These are phyloP conservation scores for Linnemannia hyalina DNA, from an alignment of 192 early-diverging fungal genomes.

Conservation along the genomic window DNA sequence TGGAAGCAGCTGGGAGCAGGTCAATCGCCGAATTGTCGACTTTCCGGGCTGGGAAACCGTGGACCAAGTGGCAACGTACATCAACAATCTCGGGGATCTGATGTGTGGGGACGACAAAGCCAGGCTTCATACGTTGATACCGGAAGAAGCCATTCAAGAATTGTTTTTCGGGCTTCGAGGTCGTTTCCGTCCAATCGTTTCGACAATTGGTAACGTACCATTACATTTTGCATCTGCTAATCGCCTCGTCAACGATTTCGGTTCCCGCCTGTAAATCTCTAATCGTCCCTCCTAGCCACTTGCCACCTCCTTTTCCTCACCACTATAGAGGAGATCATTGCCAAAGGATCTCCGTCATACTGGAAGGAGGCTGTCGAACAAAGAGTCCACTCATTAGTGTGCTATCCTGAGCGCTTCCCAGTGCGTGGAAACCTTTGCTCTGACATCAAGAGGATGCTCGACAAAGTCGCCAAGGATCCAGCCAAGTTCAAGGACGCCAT, in stretches of 20 bases:
- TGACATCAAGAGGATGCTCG: slow-evolving; percentile 51
- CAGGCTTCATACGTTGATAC: slow-evolving; percentile 37
- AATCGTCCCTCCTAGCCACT: no score
- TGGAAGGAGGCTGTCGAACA: slow-evolving; percentile 42
- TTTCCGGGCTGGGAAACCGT: slow-evolving; percentile 39
- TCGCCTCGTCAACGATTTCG: no score
- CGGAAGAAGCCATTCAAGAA: slow-evolving; percentile 36
- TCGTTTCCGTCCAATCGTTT: slow-evolving; percentile 34
- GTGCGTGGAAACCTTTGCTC: slow-evolving; percentile 41
- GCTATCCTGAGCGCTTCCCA: slow-evolving; percentile 36
- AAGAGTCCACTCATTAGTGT: slow-evolving; percentile 23
- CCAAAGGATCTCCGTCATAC: slow-evolving; percentile 41
- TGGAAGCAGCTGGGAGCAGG: slow-evolving; percentile 22
- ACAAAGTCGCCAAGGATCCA: slow-evolving; percentile 48
- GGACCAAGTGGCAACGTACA: slow-evolving; percentile 36
- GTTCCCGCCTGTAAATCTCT: no score
- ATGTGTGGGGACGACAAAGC: slow-evolving; percentile 38
- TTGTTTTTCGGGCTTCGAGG: slow-evolving; percentile 53
- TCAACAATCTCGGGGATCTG: slow-evolving; percentile 47
- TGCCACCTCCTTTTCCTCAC: no score
- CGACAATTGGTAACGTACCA: no score
- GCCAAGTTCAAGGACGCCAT: slow-evolving; percentile 30
- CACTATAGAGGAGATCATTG: slow-evolving; percentile 52
- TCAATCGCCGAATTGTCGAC: slow-evolving; percentile 21
- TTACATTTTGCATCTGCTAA: no score